Percentiles rank a stretch among this genome's conserved stretches.
phyloP scores from a whole-genome alignment of 73 alveolate species.

The Symbiodinium pilosum region DNA sequence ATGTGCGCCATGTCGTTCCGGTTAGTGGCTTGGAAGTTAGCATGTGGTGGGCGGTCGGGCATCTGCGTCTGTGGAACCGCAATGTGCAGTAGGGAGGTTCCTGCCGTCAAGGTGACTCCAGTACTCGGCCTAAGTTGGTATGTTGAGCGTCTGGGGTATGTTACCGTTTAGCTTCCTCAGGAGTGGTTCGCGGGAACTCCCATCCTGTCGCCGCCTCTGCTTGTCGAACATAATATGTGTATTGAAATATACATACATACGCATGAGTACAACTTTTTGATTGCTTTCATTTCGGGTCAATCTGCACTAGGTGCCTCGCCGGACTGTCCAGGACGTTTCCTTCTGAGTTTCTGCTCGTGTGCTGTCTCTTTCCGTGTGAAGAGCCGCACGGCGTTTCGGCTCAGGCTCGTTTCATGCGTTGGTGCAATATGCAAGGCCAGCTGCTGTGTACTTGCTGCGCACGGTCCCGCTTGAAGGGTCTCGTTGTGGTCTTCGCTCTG shows the following conservation, averaged over 20 bases:
- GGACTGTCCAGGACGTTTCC: background rate
- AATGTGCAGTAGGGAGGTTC: background rate
- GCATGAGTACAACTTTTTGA: background rate
- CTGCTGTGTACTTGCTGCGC: background rate
- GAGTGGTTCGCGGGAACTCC: background rate
- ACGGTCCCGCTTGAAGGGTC: background rate
- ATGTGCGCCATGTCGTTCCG: background rate
- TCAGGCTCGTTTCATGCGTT: background rate
- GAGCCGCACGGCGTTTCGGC: background rate
- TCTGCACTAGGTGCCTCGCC: slow-evolving; percentile 18
- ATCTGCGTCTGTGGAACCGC: background rate
- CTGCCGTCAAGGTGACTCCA: background rate
- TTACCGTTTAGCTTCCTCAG: background rate
- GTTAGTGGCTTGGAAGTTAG: background rate
- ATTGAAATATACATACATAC: background rate
- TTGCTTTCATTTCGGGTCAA: background rate
- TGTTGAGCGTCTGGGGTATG: background rate
- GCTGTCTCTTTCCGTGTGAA: background rate
- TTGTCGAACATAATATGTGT: background rate
- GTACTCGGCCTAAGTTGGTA: background rate
- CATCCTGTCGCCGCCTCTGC: background rate
- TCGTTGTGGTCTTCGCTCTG: slow-evolving; percentile 1
- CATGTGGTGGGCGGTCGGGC: background rate
- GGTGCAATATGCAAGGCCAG: background rate
- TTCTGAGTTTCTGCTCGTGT: background rate